Conservation (phyloP, 176 grass and related monocot species). For the Chloris gayana region DNA sequence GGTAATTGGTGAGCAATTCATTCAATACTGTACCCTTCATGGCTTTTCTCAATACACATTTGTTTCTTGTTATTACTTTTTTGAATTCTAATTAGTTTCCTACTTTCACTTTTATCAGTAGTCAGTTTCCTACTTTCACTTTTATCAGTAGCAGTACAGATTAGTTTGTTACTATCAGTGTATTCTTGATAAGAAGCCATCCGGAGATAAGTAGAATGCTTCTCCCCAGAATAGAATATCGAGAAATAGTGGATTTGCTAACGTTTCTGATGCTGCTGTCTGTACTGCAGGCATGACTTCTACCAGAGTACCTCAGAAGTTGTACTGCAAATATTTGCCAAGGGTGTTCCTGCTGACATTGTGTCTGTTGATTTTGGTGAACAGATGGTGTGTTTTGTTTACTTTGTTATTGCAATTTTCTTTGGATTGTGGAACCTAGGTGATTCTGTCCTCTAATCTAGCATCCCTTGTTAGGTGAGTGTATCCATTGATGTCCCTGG, state of each 20-base stretch:
- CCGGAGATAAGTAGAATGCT: neutral
- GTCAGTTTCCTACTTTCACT: neutral
- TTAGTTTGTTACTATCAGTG: neutral
- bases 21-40: neutral
- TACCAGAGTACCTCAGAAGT: conserved; percentile 73
- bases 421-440: neutral
- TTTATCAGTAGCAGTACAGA: neutral
- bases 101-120: no score
- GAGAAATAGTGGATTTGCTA: neutral
- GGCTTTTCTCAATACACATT: neutral
- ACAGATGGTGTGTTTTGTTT: conserved; percentile 72
- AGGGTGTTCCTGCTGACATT: conserved; percentile 67
- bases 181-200: neutral
- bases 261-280: conserved; percentile 11
- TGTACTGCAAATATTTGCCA: conserved; percentile 80
- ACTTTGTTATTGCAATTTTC: conserved; percentile 16
- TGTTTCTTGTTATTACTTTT: neutral
- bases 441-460: neutral
- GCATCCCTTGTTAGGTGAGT: conserved; percentile 59
- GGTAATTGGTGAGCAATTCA: conserved; percentile 35
- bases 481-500: conserved; percentile 64
- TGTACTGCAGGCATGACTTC: conserved; percentile 70
- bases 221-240: neutral
- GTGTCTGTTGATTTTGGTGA: conserved; percentile 80
- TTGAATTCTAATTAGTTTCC: neutral